Evolutionary conservation across 106 monocot genomes (phyloP), one percentile per base, ranked within the genome.

Genomic region (Allium sativum): DNA sequence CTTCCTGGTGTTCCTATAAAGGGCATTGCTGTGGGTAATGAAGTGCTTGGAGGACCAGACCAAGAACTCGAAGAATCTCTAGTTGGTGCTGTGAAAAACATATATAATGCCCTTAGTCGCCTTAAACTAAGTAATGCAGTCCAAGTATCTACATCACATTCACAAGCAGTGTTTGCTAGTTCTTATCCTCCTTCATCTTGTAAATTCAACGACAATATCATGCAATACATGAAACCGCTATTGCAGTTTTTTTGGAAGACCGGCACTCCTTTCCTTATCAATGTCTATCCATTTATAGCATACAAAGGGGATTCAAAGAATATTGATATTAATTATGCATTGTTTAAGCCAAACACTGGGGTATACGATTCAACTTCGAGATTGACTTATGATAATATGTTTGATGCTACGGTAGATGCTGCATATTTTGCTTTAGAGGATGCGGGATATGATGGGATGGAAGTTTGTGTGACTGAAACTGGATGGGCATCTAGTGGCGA

Each of bases 301-400:
- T 95, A 95, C 58, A 83, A 87, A 66, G 64, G 65, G 68, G 94
- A 95, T 68, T 78, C 94, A 1, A 72, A 84, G 43, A 76, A 87
- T 68, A 87, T 95, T 52, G 81, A 90, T 50, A 70, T 95, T 21
- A 84, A 84, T 47, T 95, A 95, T 60, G 90, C 90, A 21, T 78
- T 90, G 7, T 90, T 95, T 55, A 56, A 84, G 42, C 31, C 82
- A 21, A 87, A 83, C 19, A 17, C 81, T 31, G 94, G 94, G 66
- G 67, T 90, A 16, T 72, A 75, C 40, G 94, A 95, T 70, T 66
- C 70, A 19, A 87, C 84, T 50, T 73, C 94, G 7, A 69, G 58
- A 66, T 65, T 95, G 54, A 86, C 86, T 45, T 95, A 95, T 68
- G 90, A 95, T 55, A 95, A 95, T 72, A 95, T 95, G 94, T 79